A percentile compares a stretch with the other conserved stretches of the same genome.
Conservation (phyloP, 202 grass and related monocot species). For the Brachypodium distachyon region DNA sequence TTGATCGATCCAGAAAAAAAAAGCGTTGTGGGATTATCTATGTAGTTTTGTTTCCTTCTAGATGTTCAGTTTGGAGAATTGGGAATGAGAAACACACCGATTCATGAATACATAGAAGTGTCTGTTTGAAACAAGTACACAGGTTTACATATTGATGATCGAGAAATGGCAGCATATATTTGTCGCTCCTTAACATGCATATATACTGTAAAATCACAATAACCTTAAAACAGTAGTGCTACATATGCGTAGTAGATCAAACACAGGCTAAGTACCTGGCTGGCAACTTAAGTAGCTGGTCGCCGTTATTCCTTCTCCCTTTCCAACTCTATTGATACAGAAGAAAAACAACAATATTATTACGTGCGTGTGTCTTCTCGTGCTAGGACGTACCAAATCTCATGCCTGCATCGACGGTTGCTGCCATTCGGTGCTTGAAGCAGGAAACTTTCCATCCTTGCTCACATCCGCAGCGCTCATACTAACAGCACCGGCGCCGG, state of each 20-base stretch:
- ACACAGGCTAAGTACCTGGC: not conserved
- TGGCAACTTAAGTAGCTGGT: not conserved
- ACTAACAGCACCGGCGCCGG: not conserved
- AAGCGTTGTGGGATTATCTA: not conserved
- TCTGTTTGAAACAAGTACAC: too few species aligned
- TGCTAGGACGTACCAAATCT: not conserved
- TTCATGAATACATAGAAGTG: not conserved
- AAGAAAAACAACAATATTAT: not conserved
- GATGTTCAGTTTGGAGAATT: not conserved
- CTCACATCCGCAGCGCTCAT: not conserved
- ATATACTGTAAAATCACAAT: not conserved
- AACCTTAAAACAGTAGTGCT: not conserved
- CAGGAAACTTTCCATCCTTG: conserved; percentile 9
- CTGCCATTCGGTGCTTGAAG: conserved; percentile 30
- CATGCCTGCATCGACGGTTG: conserved; percentile 5
- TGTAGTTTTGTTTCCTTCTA: not conserved
- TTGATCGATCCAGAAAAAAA: not conserved
- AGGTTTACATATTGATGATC: not conserved
- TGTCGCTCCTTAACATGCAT: not conserved
- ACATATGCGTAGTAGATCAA: not conserved
- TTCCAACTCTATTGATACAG: not conserved
- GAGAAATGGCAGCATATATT: not conserved
- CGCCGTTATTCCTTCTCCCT: conserved; percentile 28
- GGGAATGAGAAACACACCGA: not conserved
- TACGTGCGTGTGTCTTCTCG: not conserved